Base-by-base conservation (phyloP, 2,329 filamentous ascomycete species). In the Aaosphaeria arxii region DNA sequence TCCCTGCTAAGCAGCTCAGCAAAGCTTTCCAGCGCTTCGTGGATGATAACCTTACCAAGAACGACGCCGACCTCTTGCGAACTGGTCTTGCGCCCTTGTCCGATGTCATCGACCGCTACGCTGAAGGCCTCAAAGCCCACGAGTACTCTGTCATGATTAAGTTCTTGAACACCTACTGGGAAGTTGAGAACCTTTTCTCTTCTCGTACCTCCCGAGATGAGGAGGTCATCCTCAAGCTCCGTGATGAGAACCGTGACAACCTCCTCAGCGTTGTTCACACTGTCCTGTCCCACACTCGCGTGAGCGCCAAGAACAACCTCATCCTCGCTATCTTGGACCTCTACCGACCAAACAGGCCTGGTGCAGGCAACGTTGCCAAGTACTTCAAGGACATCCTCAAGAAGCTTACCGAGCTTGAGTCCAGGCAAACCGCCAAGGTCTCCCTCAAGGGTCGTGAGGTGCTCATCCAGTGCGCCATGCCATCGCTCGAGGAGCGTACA, bases 401-500 rank as follows among this genome's bases (percentile, higher is more conserved):
- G 67, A 88, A 87, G 72, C 80, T 99, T 58, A 91, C 94, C 1
- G 94, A 99, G 70, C 83, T 99, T 11, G 90, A 95, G 73, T 91
- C 86, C 7, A 88, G 75, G 75, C 84, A 77, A 66, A 94, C 92
- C 7, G 89, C 92, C 57, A 99, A 97, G 84, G 92, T 99, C 39
- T 90, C 92, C 0, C 82, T 99, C 58, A 99, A 99, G 80, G 92
- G 94, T 41, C 88, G 94, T 67, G 94, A 99, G 76, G 87, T 97
- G 44, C 86, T 99, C 63, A 99, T 99, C 55, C 94, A 97, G 74
- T 96, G 91, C 69, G 91, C 94, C 46, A 82, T 99, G 69, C 94
- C 94, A 13, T 99, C 94, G 3, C 79, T 99, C 17, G 94, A 97
- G 72, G 94, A 99, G 80, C 87, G 94, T 59, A 88, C 89, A 29